phyloP scores from a whole-genome alignment of 139 green algal species.

The Chlorella sp. region DNA sequence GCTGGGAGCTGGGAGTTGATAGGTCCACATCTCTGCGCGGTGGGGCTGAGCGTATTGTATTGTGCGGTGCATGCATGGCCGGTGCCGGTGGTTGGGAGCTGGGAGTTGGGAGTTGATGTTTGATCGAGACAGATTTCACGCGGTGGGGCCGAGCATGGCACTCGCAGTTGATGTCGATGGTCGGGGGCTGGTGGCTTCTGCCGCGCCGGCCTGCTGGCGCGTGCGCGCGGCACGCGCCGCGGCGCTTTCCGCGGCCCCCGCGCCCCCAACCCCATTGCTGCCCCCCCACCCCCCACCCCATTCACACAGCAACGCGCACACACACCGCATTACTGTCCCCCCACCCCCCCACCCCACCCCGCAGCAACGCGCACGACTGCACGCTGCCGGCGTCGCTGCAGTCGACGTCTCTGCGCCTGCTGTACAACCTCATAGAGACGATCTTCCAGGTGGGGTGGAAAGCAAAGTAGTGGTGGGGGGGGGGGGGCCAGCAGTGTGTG shows the following conservation, averaged over 20 bases:
- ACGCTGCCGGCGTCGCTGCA: constrained; percentile 65
- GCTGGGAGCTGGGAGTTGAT: neutral
- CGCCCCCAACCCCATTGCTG: neutral
- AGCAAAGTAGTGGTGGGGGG: too few species aligned
- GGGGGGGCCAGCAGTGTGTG: too few species aligned
- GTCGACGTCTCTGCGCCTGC: constrained; percentile 81
- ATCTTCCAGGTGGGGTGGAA: constrained; percentile 68
- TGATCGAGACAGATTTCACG: neutral
- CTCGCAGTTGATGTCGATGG: too few species aligned
- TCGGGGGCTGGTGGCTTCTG: too few species aligned
- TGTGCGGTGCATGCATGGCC: neutral
- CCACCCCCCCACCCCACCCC: neutral
- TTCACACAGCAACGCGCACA: neutral
- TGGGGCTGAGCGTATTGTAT: neutral
- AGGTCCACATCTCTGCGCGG: too few species aligned
- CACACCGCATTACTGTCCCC: neutral
- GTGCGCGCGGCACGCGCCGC: neutral
- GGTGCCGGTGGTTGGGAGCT: neutral
- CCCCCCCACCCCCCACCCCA: neutral
- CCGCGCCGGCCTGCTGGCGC: neutral
- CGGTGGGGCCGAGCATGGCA: neutral
- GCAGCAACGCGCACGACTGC: constrained; percentile 68
- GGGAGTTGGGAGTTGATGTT: neutral
- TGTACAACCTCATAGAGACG: constrained; percentile 88
- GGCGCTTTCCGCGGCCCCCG: too few species aligned